Base-by-base conservation (phyloP, 2,329 filamentous ascomycete species). In the Onygenales sp. region DNA sequence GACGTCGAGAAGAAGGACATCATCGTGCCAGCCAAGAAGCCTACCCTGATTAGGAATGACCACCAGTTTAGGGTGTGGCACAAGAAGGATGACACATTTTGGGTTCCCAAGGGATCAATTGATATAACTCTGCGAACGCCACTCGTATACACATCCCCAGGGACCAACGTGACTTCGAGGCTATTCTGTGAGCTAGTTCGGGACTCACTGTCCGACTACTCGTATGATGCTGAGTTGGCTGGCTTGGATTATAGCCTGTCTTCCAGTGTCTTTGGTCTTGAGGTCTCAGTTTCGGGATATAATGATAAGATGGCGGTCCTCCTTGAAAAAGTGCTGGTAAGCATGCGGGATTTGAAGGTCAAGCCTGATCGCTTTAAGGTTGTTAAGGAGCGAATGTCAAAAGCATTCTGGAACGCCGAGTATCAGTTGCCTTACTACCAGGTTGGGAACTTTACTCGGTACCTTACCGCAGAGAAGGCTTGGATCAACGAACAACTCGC, bases 71-170 rank as follows among this genome's bases (percentile, higher is more conserved):
- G 91, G 33, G 86, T 89, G 2, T 98, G 93, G 93, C 96, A 85
- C 77, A 98, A 98, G 76, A 97, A 97, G 72, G 93, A 98, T 63
- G 93, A 98, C 62, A 90, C 85, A 0, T 98, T 97, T 71, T 97
- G 92, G 91, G 93, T 97, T 8, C 93, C 93, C 7, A 95, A 95
- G 69, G 93, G 89, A 3, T 93, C 90, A 55, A 75, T 97, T 14
- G 81, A 90, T 59, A 82, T 95, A 58, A 89, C 85, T 60, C 78
- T 94, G 59, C 82, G 85, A 61, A 95, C 85, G 55, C 87, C 90
- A 0, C 72, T 95, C 45, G 83, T 87, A n/a, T 84, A 83, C 66
- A 80, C 87, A 1, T 90, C 87, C 4, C 87, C 90, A 1, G 84
- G 86, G 54, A 91, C 87, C 57, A 78, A 82, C 35, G 83, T 94